A percentile compares a stretch with the other conserved stretches of the same genome.
phyloP scores from a whole-genome alignment of 129 eudicot species.

The Silybum marianum region DNA sequence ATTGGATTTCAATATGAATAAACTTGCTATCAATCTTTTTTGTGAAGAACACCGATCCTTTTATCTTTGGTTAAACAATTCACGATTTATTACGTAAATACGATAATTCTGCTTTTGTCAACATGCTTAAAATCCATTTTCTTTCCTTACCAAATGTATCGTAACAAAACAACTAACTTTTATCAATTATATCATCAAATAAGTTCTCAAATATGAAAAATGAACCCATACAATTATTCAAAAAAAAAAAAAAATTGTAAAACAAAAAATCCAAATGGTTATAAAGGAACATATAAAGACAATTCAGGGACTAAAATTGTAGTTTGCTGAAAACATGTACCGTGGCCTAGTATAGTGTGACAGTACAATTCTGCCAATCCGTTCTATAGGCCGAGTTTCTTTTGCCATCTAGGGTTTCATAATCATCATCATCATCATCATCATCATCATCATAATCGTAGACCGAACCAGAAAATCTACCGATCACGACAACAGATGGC shows the following conservation, averaged over 20 bases:
- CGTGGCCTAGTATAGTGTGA: not conserved
- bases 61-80: no score
- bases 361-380: not conserved
- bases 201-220: no score
- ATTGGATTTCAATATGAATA: not conserved
- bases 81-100: no score
- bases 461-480: not conserved
- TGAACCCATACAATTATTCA: no score
- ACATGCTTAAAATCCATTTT: no score
- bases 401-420: slow-evolving; percentile 5
- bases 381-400: not conserved
- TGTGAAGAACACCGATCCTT: no score
- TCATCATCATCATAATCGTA: not conserved
- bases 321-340: not conserved
- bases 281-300: not conserved
- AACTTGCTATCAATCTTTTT: not conserved
- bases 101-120: no score
- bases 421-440: not conserved
- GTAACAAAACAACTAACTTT: no score
- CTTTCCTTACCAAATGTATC: no score
- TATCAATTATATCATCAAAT: no score
- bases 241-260: no score
- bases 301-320: not conserved
- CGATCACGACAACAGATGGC: slow-evolving; percentile 49
- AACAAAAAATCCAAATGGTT: no score